Conservation (phyloP, 306 rosid species). For the Citrullus colocynthis region DNA sequence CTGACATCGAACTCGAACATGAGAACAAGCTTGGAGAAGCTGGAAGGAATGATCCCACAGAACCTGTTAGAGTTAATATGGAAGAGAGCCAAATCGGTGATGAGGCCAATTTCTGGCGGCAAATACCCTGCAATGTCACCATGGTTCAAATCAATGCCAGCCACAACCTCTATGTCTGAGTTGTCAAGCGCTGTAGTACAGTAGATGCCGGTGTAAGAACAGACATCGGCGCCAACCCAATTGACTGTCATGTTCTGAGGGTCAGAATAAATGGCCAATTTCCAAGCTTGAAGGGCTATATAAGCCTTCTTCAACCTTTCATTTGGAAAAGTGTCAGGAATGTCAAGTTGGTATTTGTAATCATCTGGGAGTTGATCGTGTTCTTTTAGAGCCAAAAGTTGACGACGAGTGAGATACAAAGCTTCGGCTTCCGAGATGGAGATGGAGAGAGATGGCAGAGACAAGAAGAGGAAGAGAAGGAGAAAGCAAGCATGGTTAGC, state of each 20-base stretch:
- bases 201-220: slow-evolving; percentile 2
- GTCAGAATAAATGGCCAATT: neutral
- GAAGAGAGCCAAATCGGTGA: neutral
- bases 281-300: neutral
- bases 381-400: neutral
- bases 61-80: slow-evolving; percentile 7
- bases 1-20: slow-evolving; percentile 7
- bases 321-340: neutral
- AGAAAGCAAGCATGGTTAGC: neutral
- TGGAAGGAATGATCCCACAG: neutral
- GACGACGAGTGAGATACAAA: neutral
- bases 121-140: slow-evolving; percentile 8
- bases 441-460: neutral
- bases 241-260: neutral
- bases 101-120: neutral
- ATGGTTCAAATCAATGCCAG: slow-evolving; percentile 10
- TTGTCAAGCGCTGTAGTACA: neutral
- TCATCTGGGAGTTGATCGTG: neutral
- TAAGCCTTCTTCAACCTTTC: slow-evolving; percentile 1
- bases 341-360: neutral
- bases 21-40: neutral
- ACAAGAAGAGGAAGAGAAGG: neutral
- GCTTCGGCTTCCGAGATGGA: neutral
- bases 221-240: slow-evolving; percentile 3
- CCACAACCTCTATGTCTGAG: neutral